Evolutionary conservation across 176 grass and related monocot species (phyloP), one percentile per base, ranked within the genome.

Genomic region (Bolboschoenus planiculmis): DNA sequence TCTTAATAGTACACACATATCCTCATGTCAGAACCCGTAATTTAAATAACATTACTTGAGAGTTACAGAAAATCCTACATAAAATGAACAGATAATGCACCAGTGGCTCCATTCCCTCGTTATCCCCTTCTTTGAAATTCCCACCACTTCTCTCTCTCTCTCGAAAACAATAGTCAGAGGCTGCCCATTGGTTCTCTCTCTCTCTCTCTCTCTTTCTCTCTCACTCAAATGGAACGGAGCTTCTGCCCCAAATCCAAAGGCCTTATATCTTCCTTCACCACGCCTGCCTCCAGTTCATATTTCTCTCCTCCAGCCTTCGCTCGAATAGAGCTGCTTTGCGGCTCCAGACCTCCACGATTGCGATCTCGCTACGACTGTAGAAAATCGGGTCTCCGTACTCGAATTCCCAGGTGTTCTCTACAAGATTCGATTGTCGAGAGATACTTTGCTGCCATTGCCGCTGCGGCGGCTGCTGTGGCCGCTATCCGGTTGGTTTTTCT

Each of bases 61-160:
- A 1, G 4, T 0, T 14, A 7, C 20, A 63, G 3, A 61, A 81
- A 44, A 59, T 39, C 23, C 13, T 0, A 10, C n/a, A 46, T 0
- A 9, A 59, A 4, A 27, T 29, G 34, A 48, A 56, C 0, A 59
- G 79, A 81, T 81, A 81, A 81, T 47, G 13, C 44, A 81, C 18
- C 56, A 81, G 39, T 64, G 79, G 59, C 79, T 57, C 79, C 56
- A 64, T 81, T n/a, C 23, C 36, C 39, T 81, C 56, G 79, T 81
- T 81, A 81, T 81, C 79, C 23, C 21, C 5, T 81, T 20, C 79
- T 64, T 60, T 57, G 78, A 80, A 80, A 80, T 59, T 60, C 78
- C 46, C 74, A 78, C 44, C 46, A 21, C 70, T 78, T 78, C 74
- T 51, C 46, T 29, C 30, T 31, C 0, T 47, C 3, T 21, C 68